phyloP scores from a whole-genome alignment of 2,329 filamentous ascomycete species.

The Claviceps humidiphila region DNA sequence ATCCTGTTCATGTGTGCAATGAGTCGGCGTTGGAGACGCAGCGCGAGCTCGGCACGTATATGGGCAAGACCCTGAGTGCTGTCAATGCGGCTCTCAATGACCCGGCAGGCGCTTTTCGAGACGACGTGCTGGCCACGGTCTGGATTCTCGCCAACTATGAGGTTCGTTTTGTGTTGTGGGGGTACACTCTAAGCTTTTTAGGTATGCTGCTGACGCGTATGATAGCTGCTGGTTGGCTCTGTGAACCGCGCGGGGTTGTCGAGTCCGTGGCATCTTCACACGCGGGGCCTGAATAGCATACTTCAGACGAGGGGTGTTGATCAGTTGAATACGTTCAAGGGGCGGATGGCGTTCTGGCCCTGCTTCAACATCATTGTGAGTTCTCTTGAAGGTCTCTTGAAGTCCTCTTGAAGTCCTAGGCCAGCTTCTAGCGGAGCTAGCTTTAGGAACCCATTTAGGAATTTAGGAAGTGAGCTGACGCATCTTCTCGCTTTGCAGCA shows the following conservation, averaged over 20 bases:
- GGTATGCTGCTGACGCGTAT: neutral
- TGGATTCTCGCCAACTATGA: slow-evolving; percentile 29
- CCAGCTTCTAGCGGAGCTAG: no score
- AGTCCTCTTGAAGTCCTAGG: no score
- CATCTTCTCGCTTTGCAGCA: slow-evolving; percentile 16
- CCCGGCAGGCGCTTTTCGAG: slow-evolving; percentile 15
- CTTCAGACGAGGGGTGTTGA: slow-evolving; percentile 20
- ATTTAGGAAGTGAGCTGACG: no score
- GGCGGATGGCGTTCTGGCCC: slow-evolving; percentile 24
- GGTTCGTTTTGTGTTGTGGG: slow-evolving; percentile 10
- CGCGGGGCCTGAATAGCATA: slow-evolving; percentile 22
- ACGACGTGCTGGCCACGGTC: slow-evolving; percentile 25
- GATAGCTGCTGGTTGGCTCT: slow-evolving; percentile 24
- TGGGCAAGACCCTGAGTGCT: slow-evolving; percentile 23
- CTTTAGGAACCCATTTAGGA: no score
- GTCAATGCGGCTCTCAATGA: slow-evolving; percentile 24
- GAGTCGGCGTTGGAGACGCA: slow-evolving; percentile 14
- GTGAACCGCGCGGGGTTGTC: slow-evolving; percentile 13
- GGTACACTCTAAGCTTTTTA: no score
- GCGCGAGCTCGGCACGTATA: slow-evolving; percentile 20
- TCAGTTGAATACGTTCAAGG: slow-evolving; percentile 12
- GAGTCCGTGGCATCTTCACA: slow-evolving; percentile 25
- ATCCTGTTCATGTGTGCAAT: slow-evolving; percentile 17
- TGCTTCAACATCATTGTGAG: slow-evolving; percentile 25
- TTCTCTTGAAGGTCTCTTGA: neutral